Percentiles rank a stretch among this genome's conserved stretches.
Conservation (phyloP, 176 grass and related monocot genomes). For the Juncus inflexus region DNA sequence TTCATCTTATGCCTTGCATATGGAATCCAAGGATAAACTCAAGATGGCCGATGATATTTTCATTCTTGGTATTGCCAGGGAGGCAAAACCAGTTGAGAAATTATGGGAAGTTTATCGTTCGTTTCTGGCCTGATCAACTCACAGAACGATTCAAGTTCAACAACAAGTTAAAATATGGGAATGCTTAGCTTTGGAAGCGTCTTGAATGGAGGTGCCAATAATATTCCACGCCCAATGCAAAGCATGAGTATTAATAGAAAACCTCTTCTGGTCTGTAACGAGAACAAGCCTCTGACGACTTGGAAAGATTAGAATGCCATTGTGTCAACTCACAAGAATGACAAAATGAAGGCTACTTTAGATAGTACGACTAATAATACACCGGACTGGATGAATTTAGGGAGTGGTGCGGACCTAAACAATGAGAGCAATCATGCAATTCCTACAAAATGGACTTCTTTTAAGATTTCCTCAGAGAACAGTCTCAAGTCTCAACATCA, state of each 20-base stretch:
- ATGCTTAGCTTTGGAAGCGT: slow-evolving; percentile 61
- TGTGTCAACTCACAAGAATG: slow-evolving; percentile 4
- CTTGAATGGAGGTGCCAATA: too few relatives aligned
- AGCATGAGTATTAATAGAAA: slow-evolving; percentile 49
- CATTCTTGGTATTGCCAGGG: slow-evolving; percentile 83
- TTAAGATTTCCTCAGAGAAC: too few relatives aligned
- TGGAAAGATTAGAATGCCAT: slow-evolving; percentile 61
- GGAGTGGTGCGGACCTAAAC: slow-evolving; percentile 62
- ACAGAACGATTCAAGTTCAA: slow-evolving; percentile 40
- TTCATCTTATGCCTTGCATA: slow-evolving; percentile 45
- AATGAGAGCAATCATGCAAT: slow-evolving; percentile 81
- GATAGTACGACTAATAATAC: slow-evolving; percentile 34
- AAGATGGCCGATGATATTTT: slow-evolving; percentile 78
- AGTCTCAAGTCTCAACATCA: too few relatives aligned
- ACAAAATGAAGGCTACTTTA: slow-evolving; percentile 22
- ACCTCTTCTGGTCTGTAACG: slow-evolving; percentile 54
- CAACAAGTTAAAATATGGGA: slow-evolving; percentile 26
- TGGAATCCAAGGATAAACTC: slow-evolving; percentile 83
- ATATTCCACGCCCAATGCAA: neutral
- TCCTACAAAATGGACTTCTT: slow-evolving; percentile 69
- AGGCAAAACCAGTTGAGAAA: slow-evolving; percentile 64
- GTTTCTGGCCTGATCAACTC: slow-evolving; percentile 59
- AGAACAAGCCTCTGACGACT: slow-evolving; percentile 43
- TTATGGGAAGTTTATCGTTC: slow-evolving; percentile 61
- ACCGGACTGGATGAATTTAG: slow-evolving; percentile 59